These are phyloP conservation scores for Pseudocercospora fuligena DNA, from an alignment of 2,329 filamentous ascomycete species.

Conservation along the genomic window DNA sequence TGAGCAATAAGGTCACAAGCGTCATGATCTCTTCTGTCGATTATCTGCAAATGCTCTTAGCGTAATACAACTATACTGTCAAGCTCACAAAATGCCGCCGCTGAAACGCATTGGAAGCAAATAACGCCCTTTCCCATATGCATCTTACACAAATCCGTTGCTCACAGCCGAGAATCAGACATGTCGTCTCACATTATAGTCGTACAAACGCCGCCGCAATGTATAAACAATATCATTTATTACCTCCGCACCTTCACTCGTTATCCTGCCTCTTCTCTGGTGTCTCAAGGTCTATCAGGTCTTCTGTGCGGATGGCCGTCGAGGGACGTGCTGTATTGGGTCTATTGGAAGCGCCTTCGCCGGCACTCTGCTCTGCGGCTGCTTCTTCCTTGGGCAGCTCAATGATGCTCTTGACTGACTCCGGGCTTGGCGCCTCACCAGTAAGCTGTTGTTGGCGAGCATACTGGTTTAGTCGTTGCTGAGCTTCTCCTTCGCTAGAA, in stretches of 20 bases:
- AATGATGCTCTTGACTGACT: conserved; percentile 31
- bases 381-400: conserved; percentile 21
- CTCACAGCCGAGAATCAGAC: background rate
- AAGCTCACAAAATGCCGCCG: background rate
- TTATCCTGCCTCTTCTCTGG: background rate
- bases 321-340: conserved; percentile 10
- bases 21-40: background rate
- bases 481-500: conserved; percentile 17
- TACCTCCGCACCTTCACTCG: background rate
- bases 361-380: conserved; percentile 15
- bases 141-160: background rate
- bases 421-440: conserved; percentile 28
- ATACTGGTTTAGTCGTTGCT: conserved; percentile 15
- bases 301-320: conserved; percentile 24
- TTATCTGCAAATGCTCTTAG: background rate
- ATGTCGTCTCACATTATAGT: background rate
- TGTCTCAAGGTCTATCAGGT: conserved; percentile 16
- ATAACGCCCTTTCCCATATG: background rate
- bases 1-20: background rate
- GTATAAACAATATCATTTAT: background rate
- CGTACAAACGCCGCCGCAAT: conserved; percentile 9
- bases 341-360: conserved; percentile 15
- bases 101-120: background rate
- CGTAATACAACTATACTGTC: background rate
- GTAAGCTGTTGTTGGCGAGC: conserved; percentile 14